These are phyloP conservation scores for Penicillium samsonianum DNA, from an alignment of 495 filamentous ascomycete genomes.

Conservation along the genomic window DNA sequence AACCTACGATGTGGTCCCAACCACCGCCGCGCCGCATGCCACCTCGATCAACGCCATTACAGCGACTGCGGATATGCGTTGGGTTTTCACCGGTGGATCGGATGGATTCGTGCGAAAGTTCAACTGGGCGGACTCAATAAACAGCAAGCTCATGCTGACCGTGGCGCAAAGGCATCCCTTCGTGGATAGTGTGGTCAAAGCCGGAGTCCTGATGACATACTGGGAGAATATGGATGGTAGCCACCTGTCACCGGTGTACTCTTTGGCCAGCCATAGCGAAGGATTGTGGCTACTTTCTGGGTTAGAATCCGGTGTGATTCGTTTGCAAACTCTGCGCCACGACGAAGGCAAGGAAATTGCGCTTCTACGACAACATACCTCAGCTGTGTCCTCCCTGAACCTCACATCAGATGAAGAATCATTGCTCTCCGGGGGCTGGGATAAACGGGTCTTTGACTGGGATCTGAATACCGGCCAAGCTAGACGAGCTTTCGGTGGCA, in stretches of 20 bases:
- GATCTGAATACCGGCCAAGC: slow-evolving; percentile 86
- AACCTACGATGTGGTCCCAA: slow-evolving; percentile 94
- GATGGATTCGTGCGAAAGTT: slow-evolving; percentile 96
- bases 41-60: slow-evolving; percentile 94
- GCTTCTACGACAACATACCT: slow-evolving; percentile 79
- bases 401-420: slow-evolving; percentile 84
- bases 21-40: slow-evolving; percentile 91
- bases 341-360: slow-evolving; percentile 89
- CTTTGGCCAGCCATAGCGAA: slow-evolving; percentile 84
- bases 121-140: slow-evolving; percentile 93
- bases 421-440: slow-evolving; percentile 93
- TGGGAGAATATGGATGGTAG: slow-evolving; percentile 82
- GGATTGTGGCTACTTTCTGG: slow-evolving; percentile 90
- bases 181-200: slow-evolving; percentile 94
- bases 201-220: slow-evolving; percentile 88
- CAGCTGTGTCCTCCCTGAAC: slow-evolving; percentile 85
- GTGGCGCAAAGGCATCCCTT: slow-evolving; percentile 97
- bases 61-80: slow-evolving; percentile 91
- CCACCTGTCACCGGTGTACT: slow-evolving; percentile 82
- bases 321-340: slow-evolving; percentile 90
- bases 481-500: slow-evolving; percentile 70
- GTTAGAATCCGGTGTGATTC: slow-evolving; percentile 86
- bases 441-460: slow-evolving; percentile 92
- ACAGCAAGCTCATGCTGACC: slow-evolving; percentile 89
- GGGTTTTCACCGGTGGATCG: slow-evolving; percentile 89